These are phyloP conservation scores for Ophiostoma perfectum DNA, from an alignment of 2,329 filamentous ascomycete species.

Conservation along the genomic window DNA sequence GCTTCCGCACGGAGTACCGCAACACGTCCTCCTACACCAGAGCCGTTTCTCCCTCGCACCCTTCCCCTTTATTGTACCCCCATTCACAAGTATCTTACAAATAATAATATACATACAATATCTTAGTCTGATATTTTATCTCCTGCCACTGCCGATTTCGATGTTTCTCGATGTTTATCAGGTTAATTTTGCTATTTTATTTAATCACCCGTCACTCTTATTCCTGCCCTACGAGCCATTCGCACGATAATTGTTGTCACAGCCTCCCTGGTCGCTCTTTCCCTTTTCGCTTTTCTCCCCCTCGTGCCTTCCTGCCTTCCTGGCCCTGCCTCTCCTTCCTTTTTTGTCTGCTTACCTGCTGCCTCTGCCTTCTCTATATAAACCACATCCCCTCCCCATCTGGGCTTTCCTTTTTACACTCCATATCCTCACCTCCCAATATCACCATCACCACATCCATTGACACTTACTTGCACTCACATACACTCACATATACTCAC, in stretches of 20 bases:
- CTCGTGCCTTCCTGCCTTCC: not conserved
- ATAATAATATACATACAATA: not conserved
- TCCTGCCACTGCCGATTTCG: not conserved
- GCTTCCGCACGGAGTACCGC: constrained; percentile 7
- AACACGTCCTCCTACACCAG: not conserved
- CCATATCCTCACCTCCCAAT: not conserved
- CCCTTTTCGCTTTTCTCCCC: not conserved
- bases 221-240: constrained; percentile 14
- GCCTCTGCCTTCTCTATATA: not conserved
- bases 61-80: not conserved
- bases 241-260: constrained; percentile 10
- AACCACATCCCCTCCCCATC: not conserved
- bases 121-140: too few species aligned
- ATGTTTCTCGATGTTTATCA: not conserved
- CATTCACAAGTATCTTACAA: not conserved
- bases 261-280: constrained; percentile 9
- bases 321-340: not conserved
- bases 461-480: not conserved
- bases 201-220: not conserved
- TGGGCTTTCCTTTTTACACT: not conserved
- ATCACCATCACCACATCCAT: too few species aligned
- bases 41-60: not conserved
- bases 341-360: not conserved
- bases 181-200: not conserved
- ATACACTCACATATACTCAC: not conserved